A percentile compares a stretch with the other conserved stretches of the same genome.
These are phyloP conservation scores for Solanum chacoense DNA, from an alignment of 305 asterid species.

Conservation along the genomic window DNA sequence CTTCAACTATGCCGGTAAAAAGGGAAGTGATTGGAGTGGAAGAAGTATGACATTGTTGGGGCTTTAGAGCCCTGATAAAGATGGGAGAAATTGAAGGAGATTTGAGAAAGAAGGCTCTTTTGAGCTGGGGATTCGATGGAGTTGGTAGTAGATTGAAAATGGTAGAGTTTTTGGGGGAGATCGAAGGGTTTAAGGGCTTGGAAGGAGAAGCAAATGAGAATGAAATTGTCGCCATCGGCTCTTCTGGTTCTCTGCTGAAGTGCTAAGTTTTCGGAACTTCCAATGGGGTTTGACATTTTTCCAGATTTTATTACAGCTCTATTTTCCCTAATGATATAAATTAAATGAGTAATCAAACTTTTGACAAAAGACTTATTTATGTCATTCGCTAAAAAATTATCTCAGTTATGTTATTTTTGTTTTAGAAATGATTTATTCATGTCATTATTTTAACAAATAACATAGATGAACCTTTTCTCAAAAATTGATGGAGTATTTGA, in stretches of 20 bases:
- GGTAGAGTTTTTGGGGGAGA: constrained; percentile 6
- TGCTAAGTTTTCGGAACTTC: background rate
- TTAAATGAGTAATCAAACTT: background rate
- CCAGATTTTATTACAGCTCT: background rate
- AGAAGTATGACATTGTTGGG: constrained; percentile 6
- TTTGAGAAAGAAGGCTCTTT: constrained; percentile 16
- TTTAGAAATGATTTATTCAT: background rate
- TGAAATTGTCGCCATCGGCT: background rate
- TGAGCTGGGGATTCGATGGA: background rate
- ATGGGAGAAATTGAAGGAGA: constrained; percentile 27
- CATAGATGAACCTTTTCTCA: accelerated
- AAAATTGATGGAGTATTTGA: too few relatives aligned
- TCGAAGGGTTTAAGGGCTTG: constrained; percentile 1
- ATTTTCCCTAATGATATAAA: background rate
- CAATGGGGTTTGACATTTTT: background rate
- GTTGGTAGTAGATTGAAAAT: constrained; percentile 2
- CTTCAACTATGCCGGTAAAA: constrained; percentile 90
- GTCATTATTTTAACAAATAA: too few relatives aligned
- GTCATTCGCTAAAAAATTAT: too few relatives aligned
- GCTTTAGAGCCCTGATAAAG: constrained; percentile 27
- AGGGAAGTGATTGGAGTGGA: constrained; percentile 35
- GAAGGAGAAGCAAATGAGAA: background rate
- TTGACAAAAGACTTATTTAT: too few relatives aligned
- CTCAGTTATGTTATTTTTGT: too few relatives aligned
- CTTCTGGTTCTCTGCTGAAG: background rate